Conservation (phyloP, 345 rosid species). For the Geranium brycei region DNA sequence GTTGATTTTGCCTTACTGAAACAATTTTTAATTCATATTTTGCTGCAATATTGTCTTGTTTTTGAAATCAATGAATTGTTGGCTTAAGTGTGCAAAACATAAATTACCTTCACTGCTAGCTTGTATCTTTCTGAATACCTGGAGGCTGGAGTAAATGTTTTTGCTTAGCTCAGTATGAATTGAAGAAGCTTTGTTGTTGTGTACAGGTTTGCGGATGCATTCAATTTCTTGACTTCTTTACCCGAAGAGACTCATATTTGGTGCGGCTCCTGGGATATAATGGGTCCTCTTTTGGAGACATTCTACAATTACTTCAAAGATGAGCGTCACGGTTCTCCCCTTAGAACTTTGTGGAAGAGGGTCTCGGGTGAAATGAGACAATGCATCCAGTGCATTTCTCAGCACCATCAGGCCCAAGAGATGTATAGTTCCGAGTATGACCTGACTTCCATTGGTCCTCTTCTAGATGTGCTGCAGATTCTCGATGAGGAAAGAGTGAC, state of each 20-base stretch:
- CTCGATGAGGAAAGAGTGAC: slow-evolving; percentile 86
- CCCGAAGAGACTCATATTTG: slow-evolving; percentile 69
- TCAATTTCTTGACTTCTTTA: slow-evolving; percentile 47
- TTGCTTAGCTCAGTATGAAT: not conserved
- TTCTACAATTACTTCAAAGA: slow-evolving; percentile 78
- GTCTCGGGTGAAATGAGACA: slow-evolving; percentile 55
- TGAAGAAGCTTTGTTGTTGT: not conserved
- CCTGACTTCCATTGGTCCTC: slow-evolving; percentile 55
- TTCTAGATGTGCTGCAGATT: slow-evolving; percentile 51
- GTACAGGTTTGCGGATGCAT: slow-evolving; percentile 73
- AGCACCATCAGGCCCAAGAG: slow-evolving; percentile 86
- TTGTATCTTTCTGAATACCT: not conserved
- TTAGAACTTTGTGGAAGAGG: slow-evolving; percentile 65
- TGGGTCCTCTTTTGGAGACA: slow-evolving; percentile 87
- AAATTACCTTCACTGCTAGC: no score
- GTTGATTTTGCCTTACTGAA: not conserved
- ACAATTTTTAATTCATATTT: no score
- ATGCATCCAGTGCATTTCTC: slow-evolving; percentile 75
- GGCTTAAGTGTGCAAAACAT: not conserved
- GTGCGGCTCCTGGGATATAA: slow-evolving; percentile 69
- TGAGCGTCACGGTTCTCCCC: slow-evolving; percentile 62
- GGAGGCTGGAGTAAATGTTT: not conserved
- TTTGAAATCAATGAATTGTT: not conserved
- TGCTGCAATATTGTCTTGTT: not conserved
- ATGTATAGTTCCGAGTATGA: slow-evolving; percentile 67